Evolutionary conservation across 208 protist genomes (phyloP), one percentile per base, ranked within the genome.

Genomic region (Leishmania tropica): DNA sequence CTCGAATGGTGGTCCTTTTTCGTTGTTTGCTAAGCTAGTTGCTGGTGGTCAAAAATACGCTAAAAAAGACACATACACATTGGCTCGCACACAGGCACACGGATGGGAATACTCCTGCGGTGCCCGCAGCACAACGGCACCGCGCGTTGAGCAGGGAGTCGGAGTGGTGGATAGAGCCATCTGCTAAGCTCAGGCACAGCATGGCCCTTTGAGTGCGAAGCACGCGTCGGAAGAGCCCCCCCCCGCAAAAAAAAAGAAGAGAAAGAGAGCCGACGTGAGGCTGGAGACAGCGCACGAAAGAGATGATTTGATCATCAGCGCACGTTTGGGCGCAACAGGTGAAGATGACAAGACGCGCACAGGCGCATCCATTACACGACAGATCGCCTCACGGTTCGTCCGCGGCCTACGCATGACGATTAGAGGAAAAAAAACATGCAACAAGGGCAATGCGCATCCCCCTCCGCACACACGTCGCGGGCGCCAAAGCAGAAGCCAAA

Each of bases 71-170:
- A 28, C 65, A 73, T 76, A 62, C 79, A 73, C 21, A 45, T 10
- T 45, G 42, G 7, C 48, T 48, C 58, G 73, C 70, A 65, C 17
- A 83, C 78, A 83, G 51, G 73, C 21, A 19, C 51, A 6, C 56
- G 48, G 48, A 53, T 53, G 17, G 48, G 48, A 19, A 53, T 53
- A 21, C 24, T 4, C 56, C 56, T 31, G 24, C 31, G 56, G 8
- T 31, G 3, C 56, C 24, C 24, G 3, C 56, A 5, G 42, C 56
- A n/a, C 24, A 17, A 62, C 24, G 24, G 28, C 24, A 62, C 4
- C 10, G 56, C 24, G 6, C 56, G 58, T 35, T 35, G 28, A 64
- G n/a, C 58, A 64, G 58, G 58, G 28, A 64, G 58, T 31, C 11
- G 28, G 8, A 35, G 28, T 64, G 58, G n/a, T 4, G 58, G 28